These are phyloP conservation scores for Fusarium cyanostomum DNA, from an alignment of 2,329 filamentous ascomycete species.

Conservation along the genomic window DNA sequence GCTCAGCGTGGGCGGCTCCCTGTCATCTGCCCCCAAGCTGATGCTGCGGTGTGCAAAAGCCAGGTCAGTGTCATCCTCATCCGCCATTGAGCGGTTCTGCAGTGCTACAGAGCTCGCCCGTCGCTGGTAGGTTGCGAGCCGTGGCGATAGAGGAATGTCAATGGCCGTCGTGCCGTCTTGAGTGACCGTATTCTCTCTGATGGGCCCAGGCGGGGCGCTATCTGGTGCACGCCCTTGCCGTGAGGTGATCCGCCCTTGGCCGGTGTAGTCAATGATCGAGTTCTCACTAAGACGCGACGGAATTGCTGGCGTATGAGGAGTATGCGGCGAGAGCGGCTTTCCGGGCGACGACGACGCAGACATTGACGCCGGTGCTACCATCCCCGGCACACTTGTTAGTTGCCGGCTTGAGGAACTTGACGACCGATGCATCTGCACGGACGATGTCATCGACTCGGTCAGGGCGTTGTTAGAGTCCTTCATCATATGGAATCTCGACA, in stretches of 20 bases:
- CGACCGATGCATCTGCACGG: slow-evolving; percentile 83
- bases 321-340: slow-evolving; percentile 89
- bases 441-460: slow-evolving; percentile 93
- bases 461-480: slow-evolving; percentile 87
- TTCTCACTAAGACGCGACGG: slow-evolving; percentile 94
- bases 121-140: slow-evolving; percentile 64
- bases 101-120: slow-evolving; percentile 77
- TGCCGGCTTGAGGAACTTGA: slow-evolving; percentile 76
- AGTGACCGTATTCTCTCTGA: slow-evolving; percentile 53
- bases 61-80: slow-evolving; percentile 69
- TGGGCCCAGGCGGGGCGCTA: slow-evolving; percentile 43
- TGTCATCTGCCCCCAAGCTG: slow-evolving; percentile 72
- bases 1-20: slow-evolving; percentile 72
- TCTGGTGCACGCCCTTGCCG: slow-evolving; percentile 42
- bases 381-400: slow-evolving; percentile 68
- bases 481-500: slow-evolving; percentile 89
- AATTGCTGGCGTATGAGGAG: slow-evolving; percentile 91
- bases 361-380: slow-evolving; percentile 76
- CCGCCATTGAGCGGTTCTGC: slow-evolving; percentile 62
- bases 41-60: slow-evolving; percentile 73
- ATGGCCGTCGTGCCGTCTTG: slow-evolving; percentile 71
- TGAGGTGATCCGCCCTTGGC: slow-evolving; percentile 44
- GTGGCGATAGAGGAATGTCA: slow-evolving; percentile 77
- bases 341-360: slow-evolving; percentile 90
- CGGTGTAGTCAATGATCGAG: slow-evolving; percentile 66